These are phyloP conservation scores for Ceratobasidium sp. DNA, from an alignment of 1,284 basidiomycete species.

Conservation along the genomic window DNA sequence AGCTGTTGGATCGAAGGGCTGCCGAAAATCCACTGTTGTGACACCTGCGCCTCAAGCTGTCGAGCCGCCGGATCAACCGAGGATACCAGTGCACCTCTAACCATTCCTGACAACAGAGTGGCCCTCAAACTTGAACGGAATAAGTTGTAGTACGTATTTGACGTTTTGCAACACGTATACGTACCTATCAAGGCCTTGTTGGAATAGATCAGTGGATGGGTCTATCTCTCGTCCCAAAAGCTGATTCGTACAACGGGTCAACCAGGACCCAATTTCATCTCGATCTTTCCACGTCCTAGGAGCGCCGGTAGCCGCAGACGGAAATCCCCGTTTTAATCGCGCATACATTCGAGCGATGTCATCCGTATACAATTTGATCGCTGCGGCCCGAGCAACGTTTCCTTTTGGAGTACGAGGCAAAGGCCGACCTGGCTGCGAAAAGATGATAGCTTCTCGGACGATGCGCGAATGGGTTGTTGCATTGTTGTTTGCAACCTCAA, in stretches of 20 bases:
- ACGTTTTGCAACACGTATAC: neutral
- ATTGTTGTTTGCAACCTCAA: conserved; percentile 54
- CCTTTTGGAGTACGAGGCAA: conserved; percentile 39
- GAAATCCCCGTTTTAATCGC: conserved; percentile 1
- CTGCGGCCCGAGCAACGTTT: conserved; percentile 36
- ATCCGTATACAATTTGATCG: conserved; percentile 36
- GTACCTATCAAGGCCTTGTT: conserved; percentile 36
- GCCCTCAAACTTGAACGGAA: conserved; percentile 7
- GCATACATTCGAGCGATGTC: conserved; percentile 41
- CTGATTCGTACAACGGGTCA: neutral
- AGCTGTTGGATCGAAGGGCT: conserved; percentile 16
- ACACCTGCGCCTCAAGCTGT: neutral
- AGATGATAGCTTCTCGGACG: conserved; percentile 49
- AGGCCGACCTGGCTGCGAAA: conserved; percentile 5
- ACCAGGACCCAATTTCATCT: conserved; percentile 12
- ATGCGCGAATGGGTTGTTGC: conserved; percentile 52
- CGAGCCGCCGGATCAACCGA: neutral
- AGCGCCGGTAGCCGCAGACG: neutral
- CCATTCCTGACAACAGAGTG: conserved; percentile 15
- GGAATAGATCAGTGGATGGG: conserved; percentile 17
- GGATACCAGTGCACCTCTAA: conserved; percentile 7
- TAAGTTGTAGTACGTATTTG: neutral
- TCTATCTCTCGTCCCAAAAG: conserved; percentile 2
- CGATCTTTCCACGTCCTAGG: conserved; percentile 14
- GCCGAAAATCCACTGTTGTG: conserved; percentile 21